Percentiles rank a stretch among this genome's conserved stretches.
These are phyloP conservation scores for Taiozyma onychis DNA, from an alignment of 1,139 yeast species.

Conservation along the genomic window DNA sequence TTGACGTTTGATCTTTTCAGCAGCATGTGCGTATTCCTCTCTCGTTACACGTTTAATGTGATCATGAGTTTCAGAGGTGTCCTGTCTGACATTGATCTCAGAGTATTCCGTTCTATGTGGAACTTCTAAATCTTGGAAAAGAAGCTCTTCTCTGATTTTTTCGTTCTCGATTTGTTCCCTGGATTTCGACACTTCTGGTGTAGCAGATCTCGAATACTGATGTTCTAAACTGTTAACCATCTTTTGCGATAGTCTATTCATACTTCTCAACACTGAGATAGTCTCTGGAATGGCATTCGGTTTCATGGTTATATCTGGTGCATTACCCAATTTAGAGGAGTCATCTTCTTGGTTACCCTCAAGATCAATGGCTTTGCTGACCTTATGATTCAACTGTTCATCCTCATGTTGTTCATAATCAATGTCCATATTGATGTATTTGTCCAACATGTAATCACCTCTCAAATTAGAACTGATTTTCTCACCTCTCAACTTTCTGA, in stretches of 20 bases:
- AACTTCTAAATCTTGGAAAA: conserved; percentile 58
- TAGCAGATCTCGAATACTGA: conserved; percentile 31
- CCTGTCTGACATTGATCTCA: conserved; percentile 45
- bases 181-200: conserved; percentile 27
- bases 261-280: conserved; percentile 72
- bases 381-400: conserved; percentile 33
- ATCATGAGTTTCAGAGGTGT: conserved; percentile 5
- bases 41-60: conserved; percentile 9
- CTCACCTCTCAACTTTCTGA: conserved; percentile 87
- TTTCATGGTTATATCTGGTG: conserved; percentile 88
- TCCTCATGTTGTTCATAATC: conserved; percentile 37
- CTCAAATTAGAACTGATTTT: conserved; percentile 68
- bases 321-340: conserved; percentile 69
- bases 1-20: conserved; percentile 27
- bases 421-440: conserved; percentile 63
- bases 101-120: conserved; percentile 46
- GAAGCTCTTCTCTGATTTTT: conserved; percentile 41
- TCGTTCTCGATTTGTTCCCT: conserved; percentile 29
- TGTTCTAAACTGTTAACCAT: conserved; percentile 58
- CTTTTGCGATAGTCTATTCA: conserved; percentile 82
- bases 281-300: conserved; percentile 54
- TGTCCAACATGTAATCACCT: conserved; percentile 81
- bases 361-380: conserved; percentile 63
- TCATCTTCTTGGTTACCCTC: conserved; percentile 80
- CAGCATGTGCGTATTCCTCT: conserved; percentile 13